phyloP scores from a whole-genome alignment of 31 red algal genomes.

The Odonthalia washingtoniensis region DNA sequence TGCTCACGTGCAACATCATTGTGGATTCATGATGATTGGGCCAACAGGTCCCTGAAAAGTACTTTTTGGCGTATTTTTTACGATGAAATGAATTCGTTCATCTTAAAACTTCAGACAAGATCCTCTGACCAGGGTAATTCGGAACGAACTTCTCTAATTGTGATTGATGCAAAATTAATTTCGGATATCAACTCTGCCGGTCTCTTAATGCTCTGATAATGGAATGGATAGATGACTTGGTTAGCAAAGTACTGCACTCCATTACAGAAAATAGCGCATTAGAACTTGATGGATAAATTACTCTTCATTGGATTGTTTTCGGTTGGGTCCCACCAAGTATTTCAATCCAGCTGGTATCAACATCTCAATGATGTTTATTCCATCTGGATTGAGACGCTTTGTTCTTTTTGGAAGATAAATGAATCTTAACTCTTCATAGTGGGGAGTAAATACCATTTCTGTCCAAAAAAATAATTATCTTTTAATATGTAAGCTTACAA shows the following conservation, averaged over 20 bases:
- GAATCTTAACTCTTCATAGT: constrained; percentile 72
- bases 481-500: constrained; percentile 61
- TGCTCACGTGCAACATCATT: constrained; percentile 61
- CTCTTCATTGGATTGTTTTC: constrained; percentile 83
- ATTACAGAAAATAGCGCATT: constrained; percentile 25
- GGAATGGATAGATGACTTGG: constrained; percentile 86
- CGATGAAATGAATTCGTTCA: constrained; percentile 46
- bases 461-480: constrained; percentile 66
- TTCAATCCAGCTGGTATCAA: no score
- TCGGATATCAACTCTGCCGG: constrained; percentile 71
- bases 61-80: constrained; percentile 63
- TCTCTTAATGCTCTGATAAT: constrained; percentile 66
- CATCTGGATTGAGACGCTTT: constrained; percentile 83
- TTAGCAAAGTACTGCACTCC: constrained; percentile 63
- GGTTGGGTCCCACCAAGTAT: no score
- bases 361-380: constrained; percentile 91
- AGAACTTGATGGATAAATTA: neutral
- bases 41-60: constrained; percentile 73
- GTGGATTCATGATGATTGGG: constrained; percentile 82
- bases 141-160: constrained; percentile 58
- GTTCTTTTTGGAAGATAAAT: constrained; percentile 86
- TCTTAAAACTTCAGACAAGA: neutral
- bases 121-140: neutral
- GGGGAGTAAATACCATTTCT: constrained; percentile 81
- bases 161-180: constrained; percentile 85